These are phyloP conservation scores for Mycena albidolilacea DNA, from an alignment of 768 basidiomycete genomes.

Conservation along the genomic window DNA sequence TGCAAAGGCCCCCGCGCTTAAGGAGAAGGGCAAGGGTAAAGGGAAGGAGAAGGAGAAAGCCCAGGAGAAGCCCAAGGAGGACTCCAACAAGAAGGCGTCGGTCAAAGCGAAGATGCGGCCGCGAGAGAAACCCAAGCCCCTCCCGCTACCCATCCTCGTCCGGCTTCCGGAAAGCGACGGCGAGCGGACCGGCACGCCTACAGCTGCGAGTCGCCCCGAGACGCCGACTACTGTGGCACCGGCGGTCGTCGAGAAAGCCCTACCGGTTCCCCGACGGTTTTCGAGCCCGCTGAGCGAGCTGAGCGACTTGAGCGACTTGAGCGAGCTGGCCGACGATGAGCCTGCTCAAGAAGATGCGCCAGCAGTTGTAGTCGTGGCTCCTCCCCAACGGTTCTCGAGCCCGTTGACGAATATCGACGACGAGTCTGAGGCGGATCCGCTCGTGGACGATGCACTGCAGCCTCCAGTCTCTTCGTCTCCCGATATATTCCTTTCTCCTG, in stretches of 20 bases:
- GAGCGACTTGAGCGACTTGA: background rate
- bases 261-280: constrained; percentile 1
- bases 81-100: constrained; percentile 44
- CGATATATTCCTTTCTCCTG: constrained; percentile 32
- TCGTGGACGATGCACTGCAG: constrained; percentile 24
- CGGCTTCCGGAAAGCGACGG: constrained; percentile 48
- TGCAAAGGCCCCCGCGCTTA: constrained; percentile 12
- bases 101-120: constrained; percentile 56
- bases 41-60: constrained; percentile 42
- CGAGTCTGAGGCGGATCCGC: constrained; percentile 6
- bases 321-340: constrained; percentile 14
- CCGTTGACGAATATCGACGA: constrained; percentile 25
- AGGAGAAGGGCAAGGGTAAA: constrained; percentile 41
- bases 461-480: constrained; percentile 33
- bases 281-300: constrained; percentile 35
- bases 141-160: constrained; percentile 45
- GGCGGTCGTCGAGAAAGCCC: background rate
- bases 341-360: constrained; percentile 11
- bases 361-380: background rate
- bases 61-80: constrained; percentile 30
- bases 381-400: constrained; percentile 11
- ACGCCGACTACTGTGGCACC: constrained; percentile 12
- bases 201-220: constrained; percentile 27
- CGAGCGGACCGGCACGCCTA: constrained; percentile 22
- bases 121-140: constrained; percentile 49